Conservation (phyloP, 805 yeast genomes). For the Lachancea kluyveri region DNA sequence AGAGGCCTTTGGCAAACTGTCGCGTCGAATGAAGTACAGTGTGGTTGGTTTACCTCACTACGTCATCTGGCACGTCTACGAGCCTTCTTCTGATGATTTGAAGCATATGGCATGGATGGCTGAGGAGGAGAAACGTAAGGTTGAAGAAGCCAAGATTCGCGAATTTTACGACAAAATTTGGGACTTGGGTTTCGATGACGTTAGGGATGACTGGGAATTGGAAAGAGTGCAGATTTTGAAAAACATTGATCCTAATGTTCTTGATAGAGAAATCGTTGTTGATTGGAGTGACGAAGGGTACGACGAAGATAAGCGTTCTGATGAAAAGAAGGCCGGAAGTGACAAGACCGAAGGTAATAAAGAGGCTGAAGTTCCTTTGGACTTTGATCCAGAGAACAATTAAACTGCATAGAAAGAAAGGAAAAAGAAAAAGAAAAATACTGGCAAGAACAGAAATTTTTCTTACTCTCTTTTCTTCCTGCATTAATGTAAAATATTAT, state of each 20-base stretch:
- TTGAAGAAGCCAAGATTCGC: slow-evolving; percentile 56
- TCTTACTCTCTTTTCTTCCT: too few relatives aligned
- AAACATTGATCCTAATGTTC: slow-evolving; percentile 57
- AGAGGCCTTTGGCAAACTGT: slow-evolving; percentile 91
- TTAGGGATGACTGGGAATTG: slow-evolving; percentile 61
- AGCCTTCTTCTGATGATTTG: slow-evolving; percentile 89
- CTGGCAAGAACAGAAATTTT: too few relatives aligned
- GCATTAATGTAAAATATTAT: too few relatives aligned
- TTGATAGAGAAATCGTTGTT: slow-evolving; percentile 43
- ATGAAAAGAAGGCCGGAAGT: slow-evolving; percentile 1
- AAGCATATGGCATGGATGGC: slow-evolving; percentile 88
- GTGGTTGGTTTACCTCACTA: slow-evolving; percentile 92
- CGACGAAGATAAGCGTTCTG: slow-evolving; percentile 10
- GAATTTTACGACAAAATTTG: slow-evolving; percentile 66
- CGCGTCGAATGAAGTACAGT: slow-evolving; percentile 76
- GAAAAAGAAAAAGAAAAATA: not conserved
- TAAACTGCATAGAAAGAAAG: not conserved
- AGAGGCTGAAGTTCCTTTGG: slow-evolving; percentile 20
- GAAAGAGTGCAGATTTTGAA: slow-evolving; percentile 69
- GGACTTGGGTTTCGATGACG: slow-evolving; percentile 74
- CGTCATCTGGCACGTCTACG: slow-evolving; percentile 94
- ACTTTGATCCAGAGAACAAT: slow-evolving; percentile 21
- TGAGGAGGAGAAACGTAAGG: slow-evolving; percentile 60
- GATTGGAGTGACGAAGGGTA: slow-evolving; percentile 66
- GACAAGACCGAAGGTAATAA: slow-evolving; percentile 7